Conservation (phyloP, 1,139 yeast genomes). For the Casaregolazyma suthepensis region DNA sequence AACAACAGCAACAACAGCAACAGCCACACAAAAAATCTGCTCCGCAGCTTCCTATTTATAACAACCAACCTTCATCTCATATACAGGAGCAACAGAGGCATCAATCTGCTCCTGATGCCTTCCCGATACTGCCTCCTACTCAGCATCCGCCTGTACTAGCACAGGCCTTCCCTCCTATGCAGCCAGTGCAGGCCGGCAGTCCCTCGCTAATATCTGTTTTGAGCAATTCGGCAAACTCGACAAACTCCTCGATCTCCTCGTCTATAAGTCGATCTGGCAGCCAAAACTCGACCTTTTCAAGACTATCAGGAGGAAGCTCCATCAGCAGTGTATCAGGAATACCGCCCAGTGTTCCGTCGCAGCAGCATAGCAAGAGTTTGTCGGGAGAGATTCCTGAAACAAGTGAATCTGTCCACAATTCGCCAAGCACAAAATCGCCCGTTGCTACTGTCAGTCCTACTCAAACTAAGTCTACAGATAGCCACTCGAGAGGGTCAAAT, state of each 20-base stretch:
- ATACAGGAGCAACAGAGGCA: slow-evolving; percentile 6
- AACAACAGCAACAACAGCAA: slow-evolving; percentile 11
- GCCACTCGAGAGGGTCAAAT: background rate
- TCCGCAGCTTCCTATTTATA: slow-evolving; percentile 8
- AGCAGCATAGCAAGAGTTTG: background rate
- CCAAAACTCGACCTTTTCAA: background rate
- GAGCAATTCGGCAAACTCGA: background rate
- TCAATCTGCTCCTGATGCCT: slow-evolving; percentile 5
- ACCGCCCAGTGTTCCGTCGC: background rate
- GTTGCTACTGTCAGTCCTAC: background rate
- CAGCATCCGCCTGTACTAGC: slow-evolving; percentile 4
- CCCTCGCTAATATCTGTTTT: background rate
- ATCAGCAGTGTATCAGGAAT: background rate
- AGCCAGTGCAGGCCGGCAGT: background rate
- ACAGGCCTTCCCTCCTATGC: slow-evolving; percentile 5
- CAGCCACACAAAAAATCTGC: slow-evolving; percentile 8
- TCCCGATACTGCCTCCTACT: background rate
- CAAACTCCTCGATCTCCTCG: background rate
- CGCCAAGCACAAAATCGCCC: background rate
- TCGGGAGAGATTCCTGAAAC: background rate
- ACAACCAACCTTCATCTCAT: background rate
- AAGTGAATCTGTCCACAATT: background rate
- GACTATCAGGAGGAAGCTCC: background rate
- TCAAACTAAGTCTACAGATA: background rate
- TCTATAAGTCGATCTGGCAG: background rate